Percentiles rank a stretch among this genome's conserved stretches.
These are phyloP conservation scores for Neofusicoccum parvum DNA, from an alignment of 2,329 filamentous ascomycete genomes.

Conservation along the genomic window DNA sequence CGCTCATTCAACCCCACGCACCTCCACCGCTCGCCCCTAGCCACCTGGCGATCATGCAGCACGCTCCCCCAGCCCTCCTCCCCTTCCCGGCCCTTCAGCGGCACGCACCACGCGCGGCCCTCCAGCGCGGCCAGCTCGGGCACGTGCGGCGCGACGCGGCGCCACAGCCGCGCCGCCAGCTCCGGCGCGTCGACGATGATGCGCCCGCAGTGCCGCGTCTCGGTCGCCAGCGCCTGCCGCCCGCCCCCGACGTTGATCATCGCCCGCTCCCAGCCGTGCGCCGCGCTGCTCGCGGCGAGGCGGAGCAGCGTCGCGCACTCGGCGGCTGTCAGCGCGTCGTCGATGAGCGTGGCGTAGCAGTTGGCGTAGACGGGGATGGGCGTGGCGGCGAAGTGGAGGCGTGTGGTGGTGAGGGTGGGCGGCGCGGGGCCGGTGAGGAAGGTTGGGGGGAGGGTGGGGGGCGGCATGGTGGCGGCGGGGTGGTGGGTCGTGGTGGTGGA, in stretches of 20 bases:
- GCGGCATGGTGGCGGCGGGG: background rate
- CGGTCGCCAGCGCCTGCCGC: constrained; percentile 57
- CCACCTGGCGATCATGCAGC: constrained; percentile 29
- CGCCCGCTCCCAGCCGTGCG: constrained; percentile 64
- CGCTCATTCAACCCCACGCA: constrained; percentile 66
- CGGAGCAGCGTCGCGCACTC: constrained; percentile 58
- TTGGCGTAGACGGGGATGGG: constrained; percentile 52
- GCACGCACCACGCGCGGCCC: constrained; percentile 24
- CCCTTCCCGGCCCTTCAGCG: background rate
- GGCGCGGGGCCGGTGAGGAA: constrained; percentile 52
- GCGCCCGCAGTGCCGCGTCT: constrained; percentile 70
- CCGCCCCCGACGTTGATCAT: constrained; percentile 68
- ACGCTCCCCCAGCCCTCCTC: background rate
- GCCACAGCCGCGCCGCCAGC: constrained; percentile 65
- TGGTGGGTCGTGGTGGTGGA: background rate
- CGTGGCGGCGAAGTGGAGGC: constrained; percentile 56
- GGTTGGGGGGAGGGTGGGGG: constrained; percentile 38
- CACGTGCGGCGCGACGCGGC: constrained; percentile 53
- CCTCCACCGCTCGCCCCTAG: constrained; percentile 38
- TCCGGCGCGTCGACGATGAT: constrained; percentile 73
- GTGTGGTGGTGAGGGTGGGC: constrained; percentile 47
- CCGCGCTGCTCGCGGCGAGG: constrained; percentile 29
- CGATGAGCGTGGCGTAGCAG: constrained; percentile 63
- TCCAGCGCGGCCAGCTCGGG: constrained; percentile 45
- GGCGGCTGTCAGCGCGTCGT: constrained; percentile 61